A percentile compares a stretch with the other conserved stretches of the same genome.
Conservation (phyloP, 1,284 basidiomycete species). For the Irpex sp. region DNA sequence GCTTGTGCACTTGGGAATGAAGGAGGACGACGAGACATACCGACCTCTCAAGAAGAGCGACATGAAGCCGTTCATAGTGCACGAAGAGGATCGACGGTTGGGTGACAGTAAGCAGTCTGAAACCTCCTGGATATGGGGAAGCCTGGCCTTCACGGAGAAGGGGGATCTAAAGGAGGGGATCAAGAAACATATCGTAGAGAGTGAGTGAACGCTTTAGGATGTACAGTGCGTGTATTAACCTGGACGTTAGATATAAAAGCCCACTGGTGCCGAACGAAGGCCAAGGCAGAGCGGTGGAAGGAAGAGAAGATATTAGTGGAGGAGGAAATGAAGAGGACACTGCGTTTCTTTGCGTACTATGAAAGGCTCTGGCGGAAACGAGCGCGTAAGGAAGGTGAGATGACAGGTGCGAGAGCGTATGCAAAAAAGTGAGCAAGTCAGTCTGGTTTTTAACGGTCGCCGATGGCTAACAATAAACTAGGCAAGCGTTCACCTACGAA, state of each 20-base stretch:
- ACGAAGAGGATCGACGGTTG: background rate
- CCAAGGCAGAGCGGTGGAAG: background rate
- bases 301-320: background rate
- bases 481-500: background rate
- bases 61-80: slow-evolving; percentile 4
- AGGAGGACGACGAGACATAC: background rate
- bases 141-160: slow-evolving; percentile 3
- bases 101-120: slow-evolving; percentile 8
- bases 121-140: slow-evolving; percentile 16
- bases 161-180: background rate
- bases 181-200: slow-evolving; percentile 7
- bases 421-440: background rate
- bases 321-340: slow-evolving; percentile 4
- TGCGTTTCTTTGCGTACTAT: background rate
- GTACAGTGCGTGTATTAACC: background rate
- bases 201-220: background rate
- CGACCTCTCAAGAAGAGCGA: slow-evolving; percentile 2
- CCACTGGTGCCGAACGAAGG: slow-evolving; percentile 6
- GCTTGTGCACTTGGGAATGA: background rate
- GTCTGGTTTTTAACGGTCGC: background rate
- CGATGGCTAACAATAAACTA: background rate
- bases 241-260: background rate
- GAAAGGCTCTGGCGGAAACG: background rate
- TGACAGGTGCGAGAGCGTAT: background rate
- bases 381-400: background rate